Evolutionary conservation across 805 yeast genomes (phyloP), one percentile per base, ranked within the genome.

Genomic region (Ascoidea asiatica): DNA sequence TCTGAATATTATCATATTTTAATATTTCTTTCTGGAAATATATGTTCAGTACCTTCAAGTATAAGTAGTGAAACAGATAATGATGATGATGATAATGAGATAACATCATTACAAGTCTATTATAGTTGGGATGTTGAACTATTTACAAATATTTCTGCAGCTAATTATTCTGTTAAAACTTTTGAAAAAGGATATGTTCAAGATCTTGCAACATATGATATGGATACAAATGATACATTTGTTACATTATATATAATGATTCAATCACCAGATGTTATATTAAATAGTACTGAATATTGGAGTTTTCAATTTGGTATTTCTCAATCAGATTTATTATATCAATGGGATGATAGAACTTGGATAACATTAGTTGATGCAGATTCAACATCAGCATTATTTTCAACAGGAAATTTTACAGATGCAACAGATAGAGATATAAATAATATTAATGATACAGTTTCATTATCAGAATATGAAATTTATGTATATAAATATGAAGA

Each of bases 351-450:
- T 39, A 62, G 73, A 17, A 56, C 75, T 8, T 72, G 77, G 72
- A 70, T 77, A 0, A 53, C 59, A 35, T 62, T 81, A 17, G 72
- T 83, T 1, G 95, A 86, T 56, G 63, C 88, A 0, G 95, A 85
- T 60, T 72, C 74, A 53, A 64, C 67, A 17, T 72, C 84, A 35
- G 88, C 83, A 0, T 62, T 85, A 47, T 64, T 87, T 33, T 73
- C 75, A 19, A 79, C 89, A 1, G 78, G 78, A 2, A 70, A 71
- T 50, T 67, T 74, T 40, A 55, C 69, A 17, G 43, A 57, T 1
- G 53, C 54, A 5, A 38, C 43, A 8, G 19, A 43, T 8, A 44
- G 46, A 21, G 41, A 41, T 7, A 40, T 48, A 3, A 47, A 51
- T 18, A 54, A 54, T 42, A 45, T 21, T 37, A 19, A 40, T 48